Evolutionary conservation across 352 stramenopile genomes (phyloP), one percentile per base, ranked within the genome.

Genomic region (Phytophthora lateralis): DNA sequence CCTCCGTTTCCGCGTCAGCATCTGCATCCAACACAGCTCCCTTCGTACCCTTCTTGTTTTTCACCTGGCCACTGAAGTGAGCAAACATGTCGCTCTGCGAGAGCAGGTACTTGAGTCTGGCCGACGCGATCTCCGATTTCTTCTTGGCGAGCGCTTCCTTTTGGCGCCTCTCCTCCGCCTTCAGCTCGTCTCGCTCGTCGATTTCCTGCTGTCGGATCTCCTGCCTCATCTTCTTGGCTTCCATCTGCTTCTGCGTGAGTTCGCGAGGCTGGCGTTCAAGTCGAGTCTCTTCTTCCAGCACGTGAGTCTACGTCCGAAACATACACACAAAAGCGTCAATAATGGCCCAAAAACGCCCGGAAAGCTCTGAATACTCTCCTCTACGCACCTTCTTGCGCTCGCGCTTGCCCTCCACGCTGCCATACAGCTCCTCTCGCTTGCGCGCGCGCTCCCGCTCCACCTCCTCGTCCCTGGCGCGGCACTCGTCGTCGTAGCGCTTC

Each of bases 31-130:
- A 32, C 15, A 49, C 38, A 2, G 44, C 45, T 24, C 53, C 58
- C 17, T 63, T 55, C 44, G 71, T 71, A 3, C 59, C 59, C 20
- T 69, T 77, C 53, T 90, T 85, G 21, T 69, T 76, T 27, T 90
- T 82, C 26, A 89, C 81, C 71, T 96, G 92, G 15, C 94, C 93
- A 52, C 97, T 88, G 72, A 99, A 99, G 63, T 99, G 96, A 34
- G 94, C 92, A 76, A 99, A 99, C 11, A 99, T 97, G 57, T 99
- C 97, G 32, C 90, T 98, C 71, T 99, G 97, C 0, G 85, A 91
- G 26, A 99, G 84, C 42, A 99, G 63, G 72, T 98, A 99, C 59
- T 98, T 78, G 42, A 99, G 80, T 55, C 87, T 71, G 38, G 85
- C 87, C 10, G 86, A 90, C 24, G 87, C 87, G 17, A 90, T 90